Conservation (phyloP, 768 basidiomycete species). For the Terana coerulea region DNA sequence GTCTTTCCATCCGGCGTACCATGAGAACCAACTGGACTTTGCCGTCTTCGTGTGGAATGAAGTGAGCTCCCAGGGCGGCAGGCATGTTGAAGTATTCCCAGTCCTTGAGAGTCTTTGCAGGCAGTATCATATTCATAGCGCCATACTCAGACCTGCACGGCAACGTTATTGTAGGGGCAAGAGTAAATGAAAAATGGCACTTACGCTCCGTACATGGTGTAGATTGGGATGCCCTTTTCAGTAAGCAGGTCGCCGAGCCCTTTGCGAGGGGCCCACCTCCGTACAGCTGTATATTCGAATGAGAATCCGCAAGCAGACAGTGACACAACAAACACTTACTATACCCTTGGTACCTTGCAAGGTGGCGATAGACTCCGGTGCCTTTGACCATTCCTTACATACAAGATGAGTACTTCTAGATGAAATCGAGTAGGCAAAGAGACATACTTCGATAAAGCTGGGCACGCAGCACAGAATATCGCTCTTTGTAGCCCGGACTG, state of each 20-base stretch:
- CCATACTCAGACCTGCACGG: constrained; percentile 11
- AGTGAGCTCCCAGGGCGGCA: constrained; percentile 2
- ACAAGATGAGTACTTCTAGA: not conserved
- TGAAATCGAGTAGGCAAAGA: too few species aligned
- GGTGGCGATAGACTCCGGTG: constrained; percentile 18
- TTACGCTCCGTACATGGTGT: constrained; percentile 13
- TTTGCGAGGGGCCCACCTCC: constrained; percentile 19
- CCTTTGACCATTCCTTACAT: constrained; percentile 27
- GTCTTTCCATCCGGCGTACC: too few species aligned
- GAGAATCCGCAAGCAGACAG: not conserved
- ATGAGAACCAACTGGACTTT: constrained; percentile 1
- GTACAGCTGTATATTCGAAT: constrained; percentile 6
- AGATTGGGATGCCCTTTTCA: constrained; percentile 7
- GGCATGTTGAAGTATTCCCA: constrained; percentile 13
- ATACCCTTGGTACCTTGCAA: constrained; percentile 11
- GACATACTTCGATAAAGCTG: constrained; percentile 20
- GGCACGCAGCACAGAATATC: constrained; percentile 25
- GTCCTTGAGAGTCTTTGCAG: constrained; percentile 5
- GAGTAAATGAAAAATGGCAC: not conserved
- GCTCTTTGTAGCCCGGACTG: constrained; percentile 15
- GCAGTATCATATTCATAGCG: constrained; percentile 7
- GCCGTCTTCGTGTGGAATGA: constrained; percentile 6
- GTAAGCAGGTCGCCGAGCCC: constrained; percentile 11
- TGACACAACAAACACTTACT: constrained; percentile 8
- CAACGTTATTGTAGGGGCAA: not conserved